phyloP scores from a whole-genome alignment of 2,329 filamentous ascomycete species.

The Monilinia fructigena region DNA sequence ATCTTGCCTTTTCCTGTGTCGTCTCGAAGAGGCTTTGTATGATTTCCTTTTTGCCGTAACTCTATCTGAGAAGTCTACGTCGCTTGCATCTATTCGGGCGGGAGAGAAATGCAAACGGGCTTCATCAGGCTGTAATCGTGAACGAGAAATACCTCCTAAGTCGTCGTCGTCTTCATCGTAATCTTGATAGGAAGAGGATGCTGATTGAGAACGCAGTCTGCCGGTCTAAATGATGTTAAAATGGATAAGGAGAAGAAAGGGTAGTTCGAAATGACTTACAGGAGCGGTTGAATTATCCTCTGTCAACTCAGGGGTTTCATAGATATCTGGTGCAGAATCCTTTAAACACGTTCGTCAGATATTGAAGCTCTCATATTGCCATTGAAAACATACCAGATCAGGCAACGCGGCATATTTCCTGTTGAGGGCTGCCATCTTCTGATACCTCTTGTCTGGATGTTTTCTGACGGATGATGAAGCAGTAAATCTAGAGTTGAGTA shows the following conservation, averaged over 20 bases:
- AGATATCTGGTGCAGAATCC: slow-evolving; percentile 92
- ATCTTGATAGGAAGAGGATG: slow-evolving; percentile 55
- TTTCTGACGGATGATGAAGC: background rate
- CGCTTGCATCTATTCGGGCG: slow-evolving; percentile 69
- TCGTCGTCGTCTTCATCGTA: slow-evolving; percentile 64
- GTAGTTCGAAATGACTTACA: slow-evolving; percentile 49
- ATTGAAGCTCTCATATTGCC: background rate
- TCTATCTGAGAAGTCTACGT: slow-evolving; percentile 87
- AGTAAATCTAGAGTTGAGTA: background rate
- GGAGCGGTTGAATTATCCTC: slow-evolving; percentile 85
- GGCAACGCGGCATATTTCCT: slow-evolving; percentile 81
- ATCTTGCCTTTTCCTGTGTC: slow-evolving; percentile 60
- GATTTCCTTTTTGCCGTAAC: slow-evolving; percentile 79
- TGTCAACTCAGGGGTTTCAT: slow-evolving; percentile 90
- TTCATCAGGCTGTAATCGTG: slow-evolving; percentile 71
- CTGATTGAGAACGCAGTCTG: slow-evolving; percentile 56
- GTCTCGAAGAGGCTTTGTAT: slow-evolving; percentile 72
- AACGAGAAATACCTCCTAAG: slow-evolving; percentile 67
- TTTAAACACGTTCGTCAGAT: slow-evolving; percentile 41
- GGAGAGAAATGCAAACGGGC: slow-evolving; percentile 79
- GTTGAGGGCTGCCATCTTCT: slow-evolving; percentile 63
- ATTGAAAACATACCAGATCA: slow-evolving; percentile 59
- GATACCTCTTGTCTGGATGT: background rate
- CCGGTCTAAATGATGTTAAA: slow-evolving; percentile 34
- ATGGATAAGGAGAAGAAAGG: too few species aligned